Evolutionary conservation across 2,329 filamentous ascomycete genomes (phyloP), one percentile per base, ranked within the genome.

Genomic region (Epichloe gansuensis): DNA sequence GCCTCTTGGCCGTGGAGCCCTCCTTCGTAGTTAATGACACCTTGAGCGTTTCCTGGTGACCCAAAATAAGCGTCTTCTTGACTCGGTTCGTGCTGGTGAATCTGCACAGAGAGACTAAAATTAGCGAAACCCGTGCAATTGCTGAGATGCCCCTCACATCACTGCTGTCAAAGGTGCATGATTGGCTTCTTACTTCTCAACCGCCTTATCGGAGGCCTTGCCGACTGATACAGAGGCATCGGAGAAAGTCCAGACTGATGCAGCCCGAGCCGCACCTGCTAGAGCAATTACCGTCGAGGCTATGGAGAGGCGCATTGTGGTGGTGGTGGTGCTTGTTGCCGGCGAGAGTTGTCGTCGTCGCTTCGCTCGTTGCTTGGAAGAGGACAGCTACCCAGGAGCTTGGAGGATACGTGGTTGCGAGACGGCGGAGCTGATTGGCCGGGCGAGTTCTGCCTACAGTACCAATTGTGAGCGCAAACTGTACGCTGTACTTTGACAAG

Each of bases 1-100:
- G 89, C 58, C 87, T 82, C 75, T 89, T 91, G 46, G 80, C 77
- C 60, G 82, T 84, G 69, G 82, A 82, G 64, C 80, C 83, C 63
- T 95, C 88, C 65, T 85, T 85, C 8, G 88, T 78, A 36, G 89
- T 95, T 61, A 98, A 72, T 58, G 82, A 71, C 58, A 98, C 72
- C 73, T 93, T 95, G 63, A 97, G 74, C 42, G 82, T 81, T 64
- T 94, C 89, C 51, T 78, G 67, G 51, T 76, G 69, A 56, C 81
- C 80, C 56, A 97, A 74, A 11, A 75, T 68, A 42, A 96, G 66
- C 12, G 82, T 70, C 48, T 80, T 80, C 50, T 79, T 70, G 56
- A 90, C 74, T 17, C 81, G 77, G 8, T 77, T 73, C 56, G 76
- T 77, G 21, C 75, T 69, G 55, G 70, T 72, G 58, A 89, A 74